These are phyloP conservation scores for Kwoniella mangroviensis DNA, from an alignment of 768 basidiomycete species.

Conservation along the genomic window DNA sequence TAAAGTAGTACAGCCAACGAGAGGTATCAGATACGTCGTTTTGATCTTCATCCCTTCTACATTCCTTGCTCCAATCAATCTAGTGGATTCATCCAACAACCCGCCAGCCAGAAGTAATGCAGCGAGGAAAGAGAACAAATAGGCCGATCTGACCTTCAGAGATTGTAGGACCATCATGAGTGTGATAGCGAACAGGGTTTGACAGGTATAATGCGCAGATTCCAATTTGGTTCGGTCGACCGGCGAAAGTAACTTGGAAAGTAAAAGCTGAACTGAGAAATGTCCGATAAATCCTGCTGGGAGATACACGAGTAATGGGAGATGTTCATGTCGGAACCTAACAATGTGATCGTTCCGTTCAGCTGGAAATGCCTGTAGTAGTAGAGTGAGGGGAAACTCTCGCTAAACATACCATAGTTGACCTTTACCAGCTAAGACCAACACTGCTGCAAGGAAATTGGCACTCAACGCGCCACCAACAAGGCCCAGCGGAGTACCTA, in stretches of 20 bases:
- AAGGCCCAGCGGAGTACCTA: conserved; percentile 63
- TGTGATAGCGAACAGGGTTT: conserved; percentile 66
- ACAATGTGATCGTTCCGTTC: not conserved
- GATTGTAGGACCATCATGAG: conserved; percentile 67
- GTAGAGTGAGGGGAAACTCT: not conserved
- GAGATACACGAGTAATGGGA: conserved; percentile 70
- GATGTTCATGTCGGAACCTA: conserved; percentile 73
- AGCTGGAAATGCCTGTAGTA: not conserved
- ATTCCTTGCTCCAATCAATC: conserved; percentile 29
- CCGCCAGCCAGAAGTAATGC: conserved; percentile 66
- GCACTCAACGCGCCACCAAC: conserved; percentile 68
- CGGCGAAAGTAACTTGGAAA: conserved; percentile 59
- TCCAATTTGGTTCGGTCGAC: conserved; percentile 65
- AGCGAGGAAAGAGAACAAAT: conserved; percentile 68
- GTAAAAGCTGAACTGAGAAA: conserved; percentile 64
- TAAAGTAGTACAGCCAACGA: conserved; percentile 58
- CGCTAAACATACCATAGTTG: conserved; percentile 68
- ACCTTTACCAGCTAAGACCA: conserved; percentile 69
- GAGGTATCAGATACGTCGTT: conserved; percentile 27
- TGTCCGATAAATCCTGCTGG: conserved; percentile 76
- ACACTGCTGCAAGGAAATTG: conserved; percentile 73
- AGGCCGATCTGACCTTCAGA: conserved; percentile 74
- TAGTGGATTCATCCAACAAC: conserved; percentile 61
- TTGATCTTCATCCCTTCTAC: conserved; percentile 23
- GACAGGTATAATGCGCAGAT: conserved; percentile 66